Percentiles rank a stretch among this genome's conserved stretches.
phyloP scores from a whole-genome alignment of 2,329 filamentous ascomycete species.

The Davidsoniella australis region DNA sequence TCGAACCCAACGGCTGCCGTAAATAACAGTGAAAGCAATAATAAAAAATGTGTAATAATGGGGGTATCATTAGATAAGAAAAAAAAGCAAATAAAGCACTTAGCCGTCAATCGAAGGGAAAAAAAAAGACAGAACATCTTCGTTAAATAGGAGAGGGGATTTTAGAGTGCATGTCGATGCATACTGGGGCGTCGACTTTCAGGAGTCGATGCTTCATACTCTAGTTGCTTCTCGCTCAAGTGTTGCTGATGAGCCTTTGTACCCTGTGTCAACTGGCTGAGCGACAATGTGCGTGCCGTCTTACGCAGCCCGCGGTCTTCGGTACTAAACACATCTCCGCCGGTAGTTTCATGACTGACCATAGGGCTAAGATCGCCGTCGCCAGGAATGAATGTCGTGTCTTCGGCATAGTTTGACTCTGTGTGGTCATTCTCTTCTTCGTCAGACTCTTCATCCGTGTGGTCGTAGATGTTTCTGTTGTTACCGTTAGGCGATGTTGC shows the following conservation, averaged over 20 bases:
- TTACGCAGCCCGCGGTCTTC: slow-evolving; percentile 23
- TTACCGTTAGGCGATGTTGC: not conserved
- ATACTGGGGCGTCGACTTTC: too few relatives aligned
- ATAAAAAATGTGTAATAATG: not conserved
- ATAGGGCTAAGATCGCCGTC: not conserved
- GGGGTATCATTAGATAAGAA: not conserved
- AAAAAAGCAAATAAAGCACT: not conserved
- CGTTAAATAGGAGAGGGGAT: not conserved
- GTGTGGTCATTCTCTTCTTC: slow-evolving; percentile 21
- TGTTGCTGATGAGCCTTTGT: slow-evolving; percentile 17
- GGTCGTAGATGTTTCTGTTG: not conserved
- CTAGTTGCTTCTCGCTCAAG: slow-evolving; percentile 6
- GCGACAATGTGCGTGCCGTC: slow-evolving; percentile 46
- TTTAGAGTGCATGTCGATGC: not conserved
- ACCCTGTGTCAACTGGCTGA: slow-evolving; percentile 40
- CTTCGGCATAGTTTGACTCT: slow-evolving; percentile 14
- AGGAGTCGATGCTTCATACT: slow-evolving; percentile 14
- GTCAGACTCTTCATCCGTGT: not conserved
- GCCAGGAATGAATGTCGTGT: slow-evolving; percentile 9
- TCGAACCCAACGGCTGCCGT: too few relatives aligned
- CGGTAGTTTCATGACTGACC: slow-evolving; percentile 11
- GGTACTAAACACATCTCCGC: slow-evolving; percentile 16
- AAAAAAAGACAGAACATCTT: not conserved
- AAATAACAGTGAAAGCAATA: too few relatives aligned
- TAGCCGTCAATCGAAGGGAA: not conserved